Percentiles rank a stretch among this genome's conserved stretches.
Evolutionary conservation across 2,329 filamentous ascomycete genomes (phyloP).

Genomic region (Colletotrichum horii): DNA sequence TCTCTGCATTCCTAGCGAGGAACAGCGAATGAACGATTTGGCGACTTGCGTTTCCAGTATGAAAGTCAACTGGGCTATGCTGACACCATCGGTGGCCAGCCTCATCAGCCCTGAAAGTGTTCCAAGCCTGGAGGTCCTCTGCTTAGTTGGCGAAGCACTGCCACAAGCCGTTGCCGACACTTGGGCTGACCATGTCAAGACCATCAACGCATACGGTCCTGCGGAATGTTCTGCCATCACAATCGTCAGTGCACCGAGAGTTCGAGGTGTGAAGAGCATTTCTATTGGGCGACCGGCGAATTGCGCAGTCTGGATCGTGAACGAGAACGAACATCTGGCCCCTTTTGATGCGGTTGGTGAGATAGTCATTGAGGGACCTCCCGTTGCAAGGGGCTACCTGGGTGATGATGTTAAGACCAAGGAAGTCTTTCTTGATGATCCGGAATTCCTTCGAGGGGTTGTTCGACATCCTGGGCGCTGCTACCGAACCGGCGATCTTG

Average conservation of each 20-base stretch:
- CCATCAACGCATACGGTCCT: conserved; percentile 23
- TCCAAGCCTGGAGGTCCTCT: neutral
- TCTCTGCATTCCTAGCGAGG: conserved; percentile 41
- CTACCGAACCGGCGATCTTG: conserved; percentile 14
- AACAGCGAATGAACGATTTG: conserved; percentile 36
- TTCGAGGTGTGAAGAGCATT: neutral
- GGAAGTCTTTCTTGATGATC: neutral
- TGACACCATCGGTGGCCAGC: conserved; percentile 19
- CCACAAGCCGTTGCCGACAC: conserved; percentile 9
- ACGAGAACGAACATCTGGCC: conserved; percentile 22
- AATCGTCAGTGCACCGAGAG: conserved; percentile 1
- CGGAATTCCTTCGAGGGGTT: neutral
- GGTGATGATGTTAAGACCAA: neutral
- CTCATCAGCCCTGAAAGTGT: conserved; percentile 7
- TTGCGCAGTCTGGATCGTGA: conserved; percentile 28
- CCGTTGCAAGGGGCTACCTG: conserved; percentile 24
- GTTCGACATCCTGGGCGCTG: neutral
- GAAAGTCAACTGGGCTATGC: conserved; percentile 7
- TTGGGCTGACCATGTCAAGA: conserved; percentile 19
- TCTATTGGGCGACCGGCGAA: neutral
- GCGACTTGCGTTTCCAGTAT: neutral
- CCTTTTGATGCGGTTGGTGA: conserved; percentile 29
- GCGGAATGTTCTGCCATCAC: conserved; percentile 23
- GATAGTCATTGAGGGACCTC: conserved; percentile 30
- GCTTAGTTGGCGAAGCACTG: conserved; percentile 18